Evolutionary conservation across 345 rosid genomes (phyloP).

Genomic region (Lumnitzera littorea): DNA sequence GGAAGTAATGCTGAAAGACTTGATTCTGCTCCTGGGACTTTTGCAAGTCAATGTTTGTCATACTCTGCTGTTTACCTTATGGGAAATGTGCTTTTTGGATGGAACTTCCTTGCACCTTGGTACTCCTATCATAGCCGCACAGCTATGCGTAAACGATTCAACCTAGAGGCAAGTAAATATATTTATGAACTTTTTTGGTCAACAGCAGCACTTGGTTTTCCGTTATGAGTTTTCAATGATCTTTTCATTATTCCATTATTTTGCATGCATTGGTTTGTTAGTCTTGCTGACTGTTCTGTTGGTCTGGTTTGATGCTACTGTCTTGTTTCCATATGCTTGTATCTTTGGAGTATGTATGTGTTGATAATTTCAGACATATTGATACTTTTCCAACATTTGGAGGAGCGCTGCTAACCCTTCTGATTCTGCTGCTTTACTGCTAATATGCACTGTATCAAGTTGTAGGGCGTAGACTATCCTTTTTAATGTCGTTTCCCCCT

Average conservation of each 20-base stretch:
- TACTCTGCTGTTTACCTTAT: constrained; percentile 69
- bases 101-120: constrained; percentile 90
- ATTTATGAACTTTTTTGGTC: background rate
- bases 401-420: too few species aligned
- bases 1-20: constrained; percentile 91
- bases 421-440: too few species aligned
- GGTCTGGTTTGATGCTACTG: too few species aligned
- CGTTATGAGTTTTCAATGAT: background rate
- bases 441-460: too few species aligned
- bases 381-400: too few species aligned
- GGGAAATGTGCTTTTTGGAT: constrained; percentile 51
- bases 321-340: too few species aligned
- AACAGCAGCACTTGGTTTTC: background rate
- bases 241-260: background rate
- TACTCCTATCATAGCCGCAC: constrained; percentile 69
- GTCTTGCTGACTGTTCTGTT: too few species aligned
- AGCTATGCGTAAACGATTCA: constrained; percentile 69
- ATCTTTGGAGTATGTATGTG: too few species aligned
- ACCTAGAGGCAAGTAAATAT: constrained; percentile 66
- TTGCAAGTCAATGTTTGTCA: constrained; percentile 71
- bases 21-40: constrained; percentile 64
- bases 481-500: background rate
- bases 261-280: too few species aligned
- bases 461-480: too few species aligned
- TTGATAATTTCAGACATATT: too few species aligned